phyloP scores from a whole-genome alignment of 148 eudicot species.

The Linanthus parryae region DNA sequence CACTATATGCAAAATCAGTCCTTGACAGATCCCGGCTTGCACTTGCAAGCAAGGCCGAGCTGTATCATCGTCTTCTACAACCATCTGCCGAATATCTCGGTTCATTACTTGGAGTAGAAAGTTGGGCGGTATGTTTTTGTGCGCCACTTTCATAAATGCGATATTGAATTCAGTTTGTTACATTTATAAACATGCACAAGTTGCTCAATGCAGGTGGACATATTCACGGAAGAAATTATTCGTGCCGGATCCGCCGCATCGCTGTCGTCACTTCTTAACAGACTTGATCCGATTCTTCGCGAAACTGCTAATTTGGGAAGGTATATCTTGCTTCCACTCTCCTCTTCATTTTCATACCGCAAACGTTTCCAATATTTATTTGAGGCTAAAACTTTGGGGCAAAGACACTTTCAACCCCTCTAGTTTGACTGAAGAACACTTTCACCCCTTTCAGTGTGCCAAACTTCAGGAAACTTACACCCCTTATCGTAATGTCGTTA shows the following conservation, averaged over 20 bases:
- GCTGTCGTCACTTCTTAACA: conserved; percentile 82
- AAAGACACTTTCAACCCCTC: no score
- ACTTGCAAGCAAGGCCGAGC: conserved; percentile 86
- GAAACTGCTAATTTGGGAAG: conserved; percentile 92
- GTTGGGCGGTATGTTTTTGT: conserved; percentile 78
- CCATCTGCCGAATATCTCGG: conserved; percentile 99
- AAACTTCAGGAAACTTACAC: no score
- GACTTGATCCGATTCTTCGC: conserved; percentile 93
- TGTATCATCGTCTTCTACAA: conserved; percentile 72
- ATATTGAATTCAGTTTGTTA: no score
- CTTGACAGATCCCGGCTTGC: conserved; percentile 92
- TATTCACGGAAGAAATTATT: conserved; percentile 94
- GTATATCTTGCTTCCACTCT: conserved; percentile 24
- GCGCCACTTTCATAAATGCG: not conserved
- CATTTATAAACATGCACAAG: no score
- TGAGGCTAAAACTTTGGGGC: no score
- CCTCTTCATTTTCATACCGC: no score
- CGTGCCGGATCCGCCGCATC: conserved; percentile 99
- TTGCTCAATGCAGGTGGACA: conserved; percentile 52
- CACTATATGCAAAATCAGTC: conserved; percentile 91
- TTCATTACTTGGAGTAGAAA: conserved; percentile 78
- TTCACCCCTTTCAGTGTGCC: no score
- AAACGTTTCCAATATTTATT: no score
- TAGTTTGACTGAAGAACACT: no score
- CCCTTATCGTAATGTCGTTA: no score